Base-by-base conservation (phyloP, 108 stramenopile genomes). In the Conticribra weissflogii region DNA sequence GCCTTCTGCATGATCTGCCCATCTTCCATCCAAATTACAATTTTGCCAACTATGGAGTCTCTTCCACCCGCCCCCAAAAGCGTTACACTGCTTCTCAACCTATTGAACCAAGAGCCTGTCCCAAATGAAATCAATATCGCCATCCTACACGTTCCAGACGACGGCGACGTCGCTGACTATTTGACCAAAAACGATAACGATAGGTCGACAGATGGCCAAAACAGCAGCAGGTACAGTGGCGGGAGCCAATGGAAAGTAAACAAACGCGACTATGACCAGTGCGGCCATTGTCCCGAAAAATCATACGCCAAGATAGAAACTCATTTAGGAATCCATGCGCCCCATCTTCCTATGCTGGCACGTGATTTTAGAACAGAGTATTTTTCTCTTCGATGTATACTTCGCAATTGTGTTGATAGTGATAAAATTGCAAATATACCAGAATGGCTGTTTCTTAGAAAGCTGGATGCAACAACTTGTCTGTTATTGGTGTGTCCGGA, bases 401-500 rank as follows among this genome's bases (percentile, higher is more conserved):
- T 66, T 16, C 23, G 56, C 44, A 44, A 45, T 32, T 19, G 59
- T 48, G 18, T 68, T 24, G 0, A 24, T 22, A n/a, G 17, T 24
- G 36, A 49, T 41, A 41, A 41, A 5, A 41, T 41, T 12, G 12
- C 12, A 12, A 41, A 41, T 12, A 41, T 41, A 12, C 5, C 36
- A 41, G 12, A 41, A 41, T 41, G 5, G 9, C 3, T 34, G 24
- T 18, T 18, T 17, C 21, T 30, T 7, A 17, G 23, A 21, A 31
- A 61, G 12, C 29, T 79, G 12, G 31, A 61, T 18, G 31, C 19
- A 2, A 68, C 74, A 24, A 56, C 70, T 15, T 81, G 81, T 54
- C 59, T 85, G 1, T 46, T 85, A 23, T 51, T 85, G 47, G 68
- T 81, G 4, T 75, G 79, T 74, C 84, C 84, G 18, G 84, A 85